Evolutionary conservation across 75 land plant genomes (phyloP), one percentile per base, ranked within the genome.

Genomic region (Azolla pinnata): DNA sequence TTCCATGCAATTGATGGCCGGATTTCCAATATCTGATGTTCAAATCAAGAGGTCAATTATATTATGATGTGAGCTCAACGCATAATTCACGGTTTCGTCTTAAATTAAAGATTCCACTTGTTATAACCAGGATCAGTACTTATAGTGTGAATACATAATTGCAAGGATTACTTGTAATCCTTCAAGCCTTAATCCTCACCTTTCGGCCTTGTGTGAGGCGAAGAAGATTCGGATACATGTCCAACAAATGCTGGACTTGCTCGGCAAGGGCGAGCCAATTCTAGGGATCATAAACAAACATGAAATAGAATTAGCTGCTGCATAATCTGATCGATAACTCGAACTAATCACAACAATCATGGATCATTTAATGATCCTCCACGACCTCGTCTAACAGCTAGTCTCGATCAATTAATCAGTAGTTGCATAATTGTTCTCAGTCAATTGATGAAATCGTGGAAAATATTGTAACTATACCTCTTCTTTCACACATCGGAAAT

Each of bases 1-100:
- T 90, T 84, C 96, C 96, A 90, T 54, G 79, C 74, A 33, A 90
- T 86, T 14, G 67, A 60, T 23, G 96, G 96, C 4, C 96, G 84
- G 57, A 90, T 73, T 71, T 90, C 96, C 42, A 86, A 69, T 17
- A 86, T 88, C 95, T 88, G 57, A 31, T 33, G 27, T 25, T 4
- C 49, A 46, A 46, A 46, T 23, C 2, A 4, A 3, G 14, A 46
- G 21, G 49, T n/a, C n/a, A n/a, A n/a, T n/a, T n/a, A n/a, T n/a
- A n/a, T n/a, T n/a, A n/a, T n/a, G n/a, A n/a, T n/a, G n/a, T n/a
- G n/a, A n/a, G n/a, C n/a, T n/a, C n/a, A n/a, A n/a, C n/a, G n/a
- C n/a, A n/a, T n/a, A n/a, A n/a, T n/a, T n/a, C n/a, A n/a, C n/a
- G 12, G 40, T 35, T 35, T 5, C 40, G 12, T 5, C 40, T 35